phyloP scores from a whole-genome alignment of 257 asterid genomes.

The Jasminum sambac region DNA sequence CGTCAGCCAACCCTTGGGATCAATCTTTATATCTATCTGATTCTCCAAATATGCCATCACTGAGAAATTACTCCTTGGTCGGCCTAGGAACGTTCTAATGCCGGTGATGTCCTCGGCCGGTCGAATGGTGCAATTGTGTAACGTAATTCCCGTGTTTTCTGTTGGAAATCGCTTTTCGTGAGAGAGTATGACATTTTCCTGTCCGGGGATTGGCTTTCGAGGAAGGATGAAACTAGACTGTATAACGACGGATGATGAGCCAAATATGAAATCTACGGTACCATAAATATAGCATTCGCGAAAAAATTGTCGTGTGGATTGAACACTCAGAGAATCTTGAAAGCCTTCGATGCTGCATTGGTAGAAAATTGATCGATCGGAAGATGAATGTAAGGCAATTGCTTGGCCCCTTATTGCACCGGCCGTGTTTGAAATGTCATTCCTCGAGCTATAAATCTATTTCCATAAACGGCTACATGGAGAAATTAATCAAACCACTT shows the following conservation, averaged over 20 bases:
- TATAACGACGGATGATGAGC: constrained; percentile 34
- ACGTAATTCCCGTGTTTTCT: constrained; percentile 25
- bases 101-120: constrained; percentile 28
- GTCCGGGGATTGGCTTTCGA: constrained; percentile 30
- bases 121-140: constrained; percentile 29
- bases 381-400: constrained; percentile 36
- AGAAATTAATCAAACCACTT: not conserved
- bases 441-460: constrained; percentile 43
- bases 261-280: constrained; percentile 46
- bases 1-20: constrained; percentile 36
- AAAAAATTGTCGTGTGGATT: constrained; percentile 36
- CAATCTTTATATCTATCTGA: constrained; percentile 10
- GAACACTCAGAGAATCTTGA: constrained; percentile 42
- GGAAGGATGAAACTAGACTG: constrained; percentile 31
- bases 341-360: constrained; percentile 36
- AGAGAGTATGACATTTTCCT: constrained; percentile 32
- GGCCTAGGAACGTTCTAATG: constrained; percentile 26
- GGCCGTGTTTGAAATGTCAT: constrained; percentile 42
- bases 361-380: constrained; percentile 36
- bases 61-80: constrained; percentile 39
- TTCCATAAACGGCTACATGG: constrained; percentile 32
- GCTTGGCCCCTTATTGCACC: constrained; percentile 38
- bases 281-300: constrained; percentile 37
- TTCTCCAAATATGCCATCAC: constrained; percentile 22
- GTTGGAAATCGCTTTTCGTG: constrained; percentile 15